Conservation (phyloP, 2,329 filamentous ascomycete genomes). For the Neonectria ditissima region DNA sequence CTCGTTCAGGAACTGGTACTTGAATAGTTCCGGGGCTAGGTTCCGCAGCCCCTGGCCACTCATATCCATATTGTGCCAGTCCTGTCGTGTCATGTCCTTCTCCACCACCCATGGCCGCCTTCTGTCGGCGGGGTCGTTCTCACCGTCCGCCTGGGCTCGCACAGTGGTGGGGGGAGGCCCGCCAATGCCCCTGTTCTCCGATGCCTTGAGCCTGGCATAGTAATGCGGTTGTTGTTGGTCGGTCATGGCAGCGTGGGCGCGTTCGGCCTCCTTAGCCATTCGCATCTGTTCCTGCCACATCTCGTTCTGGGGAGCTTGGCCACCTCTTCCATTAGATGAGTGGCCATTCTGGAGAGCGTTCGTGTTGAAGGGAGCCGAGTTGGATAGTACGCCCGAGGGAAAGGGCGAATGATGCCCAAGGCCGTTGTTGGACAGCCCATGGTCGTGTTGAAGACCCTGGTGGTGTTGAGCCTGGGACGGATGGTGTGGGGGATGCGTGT, state of each 20-base stretch:
- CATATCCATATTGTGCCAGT: slow-evolving; percentile 94
- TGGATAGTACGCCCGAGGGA: slow-evolving; percentile 65
- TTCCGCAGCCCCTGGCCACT: slow-evolving; percentile 95
- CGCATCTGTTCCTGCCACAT: slow-evolving; percentile 93
- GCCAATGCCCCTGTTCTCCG: slow-evolving; percentile 76
- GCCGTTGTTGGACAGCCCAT: slow-evolving; percentile 66
- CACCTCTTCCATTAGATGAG: slow-evolving; percentile 58
- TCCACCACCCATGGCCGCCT: slow-evolving; percentile 75
- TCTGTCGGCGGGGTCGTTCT: slow-evolving; percentile 67
- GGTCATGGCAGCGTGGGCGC: slow-evolving; percentile 77
- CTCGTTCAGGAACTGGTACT: slow-evolving; percentile 89
- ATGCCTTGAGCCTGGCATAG: slow-evolving; percentile 78
- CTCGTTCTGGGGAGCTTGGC: slow-evolving; percentile 67
- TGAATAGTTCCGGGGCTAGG: slow-evolving; percentile 82
- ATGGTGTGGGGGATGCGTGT: slow-evolving; percentile 71
- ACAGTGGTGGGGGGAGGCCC: slow-evolving; percentile 64
- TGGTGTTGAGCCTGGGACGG: slow-evolving; percentile 75
- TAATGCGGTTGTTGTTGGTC: slow-evolving; percentile 74
- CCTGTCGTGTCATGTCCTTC: slow-evolving; percentile 75
- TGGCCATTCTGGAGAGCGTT: slow-evolving; percentile 70
- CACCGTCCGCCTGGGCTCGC: slow-evolving; percentile 60
- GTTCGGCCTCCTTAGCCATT: slow-evolving; percentile 81
- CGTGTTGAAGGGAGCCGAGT: slow-evolving; percentile 69
- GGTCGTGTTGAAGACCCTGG: slow-evolving; percentile 69
- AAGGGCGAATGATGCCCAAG: slow-evolving; percentile 58